A percentile compares a stretch with the other conserved stretches of the same genome.
Evolutionary conservation across 371 early-diverging fungal genomes (phyloP).

Genomic region (Sporodiniella umbellata): DNA sequence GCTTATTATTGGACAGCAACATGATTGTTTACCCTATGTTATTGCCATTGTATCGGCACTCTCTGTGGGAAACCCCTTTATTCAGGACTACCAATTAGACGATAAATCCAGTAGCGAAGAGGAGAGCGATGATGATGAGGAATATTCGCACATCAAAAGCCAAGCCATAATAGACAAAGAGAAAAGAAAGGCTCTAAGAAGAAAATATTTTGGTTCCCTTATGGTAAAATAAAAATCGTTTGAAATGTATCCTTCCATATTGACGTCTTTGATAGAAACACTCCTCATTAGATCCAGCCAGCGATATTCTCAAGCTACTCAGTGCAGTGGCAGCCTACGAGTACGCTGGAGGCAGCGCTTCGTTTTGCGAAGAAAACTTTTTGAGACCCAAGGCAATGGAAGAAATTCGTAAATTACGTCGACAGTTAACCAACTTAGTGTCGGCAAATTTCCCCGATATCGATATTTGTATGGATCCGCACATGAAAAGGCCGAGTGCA

Average conservation of each 20-base stretch:
- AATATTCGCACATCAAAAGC: conserved; percentile 39
- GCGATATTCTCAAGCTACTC: conserved; percentile 82
- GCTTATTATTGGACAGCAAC: conserved; percentile 83
- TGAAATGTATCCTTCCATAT: no score
- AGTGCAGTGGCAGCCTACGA: conserved; percentile 89
- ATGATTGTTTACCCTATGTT: conserved; percentile 79
- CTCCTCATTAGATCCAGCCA: conserved; percentile 71
- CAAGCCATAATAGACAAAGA: conserved; percentile 49
- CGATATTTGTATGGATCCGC: conserved; percentile 52
- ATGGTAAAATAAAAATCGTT: conserved; percentile 22
- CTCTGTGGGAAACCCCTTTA: conserved; percentile 91
- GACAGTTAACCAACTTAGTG: conserved; percentile 81
- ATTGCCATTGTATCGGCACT: conserved; percentile 89
- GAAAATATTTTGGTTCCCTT: conserved; percentile 52
- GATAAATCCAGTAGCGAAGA: conserved; percentile 42
- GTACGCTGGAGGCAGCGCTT: conserved; percentile 70
- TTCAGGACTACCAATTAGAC: conserved; percentile 62
- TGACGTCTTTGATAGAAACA: no score
- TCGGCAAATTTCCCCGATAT: conserved; percentile 62
- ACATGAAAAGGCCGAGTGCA: conserved; percentile 73
- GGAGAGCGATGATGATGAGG: conserved; percentile 38
- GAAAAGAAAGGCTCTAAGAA: conserved; percentile 39
- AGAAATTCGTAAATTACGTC: conserved; percentile 85
- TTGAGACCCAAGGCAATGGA: conserved; percentile 90
- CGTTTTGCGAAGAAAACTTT: conserved; percentile 79